phyloP scores from a whole-genome alignment of 140 eudicot species.

The Flaveria floridana region DNA sequence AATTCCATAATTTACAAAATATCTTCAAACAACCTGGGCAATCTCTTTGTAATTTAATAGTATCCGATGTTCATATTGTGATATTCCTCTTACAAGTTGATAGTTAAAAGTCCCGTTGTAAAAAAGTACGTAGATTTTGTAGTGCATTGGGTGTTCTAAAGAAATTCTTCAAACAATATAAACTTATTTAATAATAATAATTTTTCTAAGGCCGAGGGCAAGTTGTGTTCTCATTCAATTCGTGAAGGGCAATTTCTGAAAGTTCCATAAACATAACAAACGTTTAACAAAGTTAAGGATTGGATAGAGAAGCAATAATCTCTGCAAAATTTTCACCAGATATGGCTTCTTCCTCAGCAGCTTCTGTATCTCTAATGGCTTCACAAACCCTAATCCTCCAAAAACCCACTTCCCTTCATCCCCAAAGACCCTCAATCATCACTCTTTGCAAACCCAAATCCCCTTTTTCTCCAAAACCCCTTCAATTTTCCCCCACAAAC shows the following conservation, averaged over 20 bases:
- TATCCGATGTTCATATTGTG: no score
- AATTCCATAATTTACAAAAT: no score
- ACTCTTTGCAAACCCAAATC: conserved; percentile 25
- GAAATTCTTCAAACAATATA: neutral
- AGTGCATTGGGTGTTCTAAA: no score
- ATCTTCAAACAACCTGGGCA: no score
- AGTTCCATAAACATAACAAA: conserved; percentile 19
- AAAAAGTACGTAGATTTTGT: no score
- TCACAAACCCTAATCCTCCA: conserved; percentile 54
- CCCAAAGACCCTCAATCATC: conserved; percentile 26
- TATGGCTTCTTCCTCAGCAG: conserved; percentile 37
- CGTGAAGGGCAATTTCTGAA: neutral
- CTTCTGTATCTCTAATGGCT: conserved; percentile 47
- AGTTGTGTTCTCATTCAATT: neutral
- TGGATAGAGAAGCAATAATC: neutral
- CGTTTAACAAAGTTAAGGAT: conserved; percentile 4
- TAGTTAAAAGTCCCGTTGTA: no score
- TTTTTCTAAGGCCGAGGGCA: neutral
- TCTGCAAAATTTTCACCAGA: conserved; percentile 4
- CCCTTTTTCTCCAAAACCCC: conserved; percentile 21
- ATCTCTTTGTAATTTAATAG: no score
- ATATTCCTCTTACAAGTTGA: no score
- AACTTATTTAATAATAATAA: neutral
- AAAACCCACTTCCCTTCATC: conserved; percentile 31
- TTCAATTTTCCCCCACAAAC: conserved; percentile 20